phyloP scores from a whole-genome alignment of 495 filamentous ascomycete genomes.

The Neurospora sp. region DNA sequence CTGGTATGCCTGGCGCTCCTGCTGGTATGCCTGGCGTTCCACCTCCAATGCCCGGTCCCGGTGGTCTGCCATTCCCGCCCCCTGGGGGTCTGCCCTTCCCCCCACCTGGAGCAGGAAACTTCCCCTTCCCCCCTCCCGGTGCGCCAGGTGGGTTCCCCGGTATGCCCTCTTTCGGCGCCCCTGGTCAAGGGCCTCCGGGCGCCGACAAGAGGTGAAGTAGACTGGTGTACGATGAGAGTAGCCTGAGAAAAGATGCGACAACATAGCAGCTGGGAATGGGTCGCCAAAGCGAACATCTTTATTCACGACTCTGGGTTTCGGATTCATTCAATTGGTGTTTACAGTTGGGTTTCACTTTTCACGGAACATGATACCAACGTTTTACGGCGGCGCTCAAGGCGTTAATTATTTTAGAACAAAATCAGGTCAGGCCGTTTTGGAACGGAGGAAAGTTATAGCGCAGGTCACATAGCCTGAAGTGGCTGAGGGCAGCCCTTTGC shows the following conservation, averaged over 20 bases:
- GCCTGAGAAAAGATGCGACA: background rate
- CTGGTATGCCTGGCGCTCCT: constrained; percentile 34
- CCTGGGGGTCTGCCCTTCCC: constrained; percentile 35
- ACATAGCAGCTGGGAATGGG: background rate
- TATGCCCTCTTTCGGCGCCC: constrained; percentile 21
- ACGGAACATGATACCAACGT: background rate
- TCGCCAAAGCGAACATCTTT: background rate
- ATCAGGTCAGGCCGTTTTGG: background rate
- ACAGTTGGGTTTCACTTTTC: background rate
- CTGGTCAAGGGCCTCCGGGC: constrained; percentile 7
- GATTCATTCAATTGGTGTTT: background rate
- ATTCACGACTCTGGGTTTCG: background rate
- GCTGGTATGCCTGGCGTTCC: constrained; percentile 16
- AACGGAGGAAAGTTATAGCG: background rate
- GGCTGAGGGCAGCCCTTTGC: background rate
- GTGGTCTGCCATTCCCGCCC: constrained; percentile 53
- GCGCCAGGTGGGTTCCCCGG: constrained; percentile 21
- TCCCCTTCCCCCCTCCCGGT: constrained; percentile 24
- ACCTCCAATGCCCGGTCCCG: constrained; percentile 19
- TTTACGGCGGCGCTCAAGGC: constrained; percentile 8
- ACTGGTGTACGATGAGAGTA: background rate
- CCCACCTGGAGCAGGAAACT: constrained; percentile 22
- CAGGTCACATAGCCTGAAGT: background rate
- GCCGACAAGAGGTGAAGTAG: constrained; percentile 15
- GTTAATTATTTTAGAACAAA: background rate